Evolutionary conservation across 1,139 yeast species (phyloP), one percentile per base, ranked within the genome.

Genomic region (Kodamaea sp.): DNA sequence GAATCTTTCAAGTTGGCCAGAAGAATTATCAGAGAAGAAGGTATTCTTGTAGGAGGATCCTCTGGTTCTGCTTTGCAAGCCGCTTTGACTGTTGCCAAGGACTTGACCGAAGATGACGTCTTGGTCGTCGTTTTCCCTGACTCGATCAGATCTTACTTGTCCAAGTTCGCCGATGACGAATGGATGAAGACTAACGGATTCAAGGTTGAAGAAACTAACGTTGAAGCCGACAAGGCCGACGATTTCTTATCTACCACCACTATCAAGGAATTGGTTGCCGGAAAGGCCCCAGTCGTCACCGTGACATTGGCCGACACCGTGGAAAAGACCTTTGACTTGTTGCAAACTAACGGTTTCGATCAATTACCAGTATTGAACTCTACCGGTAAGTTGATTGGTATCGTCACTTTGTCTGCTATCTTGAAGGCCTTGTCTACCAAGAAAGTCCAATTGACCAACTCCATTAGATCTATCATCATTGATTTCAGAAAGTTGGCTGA

Each of bases 101-200:
- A 76, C 38, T 72, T 86, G 55, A 75, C 83, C 32, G 88, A 83
- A 63, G 76, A 81, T 35, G 95, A 85, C 50, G 78, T 76, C 21
- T 73, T 87, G 41, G 95, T 87, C 26, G 90, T 84, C 29, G 83
- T 87, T 21, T 78, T 86, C 77, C 95, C 95, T 35, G 96, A 87
- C 59, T 82, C 92, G 27, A 79, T 87, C 53, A 80, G 96, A 69
- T 85, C 95, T 10, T 87, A 87, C 67, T 73, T 87, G 59, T 80
- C 92, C 46, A 87, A 87, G 66, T 87, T 87, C 56, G 92, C 87
- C 32, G 95, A 87, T 59, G 95, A 87, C 55, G 95, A 85, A 64
- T 87, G 96, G 96, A 80, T 87, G 86, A 77, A 75, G 59, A 79
- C 78, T 50, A 84, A 86, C 58, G 86, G 88, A 5, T 82, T 87